Evolutionary conservation across 768 basidiomycete genomes (phyloP).

Genomic region (Agrocybe praecox): DNA sequence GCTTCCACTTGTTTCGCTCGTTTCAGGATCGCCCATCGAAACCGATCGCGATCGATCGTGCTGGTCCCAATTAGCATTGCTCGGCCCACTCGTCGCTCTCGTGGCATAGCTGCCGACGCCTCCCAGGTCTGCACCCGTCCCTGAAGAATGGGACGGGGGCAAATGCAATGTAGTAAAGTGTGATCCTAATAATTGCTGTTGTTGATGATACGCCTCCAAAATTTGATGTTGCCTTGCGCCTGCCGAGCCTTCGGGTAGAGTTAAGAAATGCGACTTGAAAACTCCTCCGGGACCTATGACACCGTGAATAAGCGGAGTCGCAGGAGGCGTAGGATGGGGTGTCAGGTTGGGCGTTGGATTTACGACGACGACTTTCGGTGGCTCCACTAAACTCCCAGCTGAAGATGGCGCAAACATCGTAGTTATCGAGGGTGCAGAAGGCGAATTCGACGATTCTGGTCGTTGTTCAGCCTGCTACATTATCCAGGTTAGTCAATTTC

Average conservation of each 20-base stretch:
- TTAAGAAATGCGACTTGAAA: slow-evolving; percentile 17
- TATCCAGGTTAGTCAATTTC: not conserved
- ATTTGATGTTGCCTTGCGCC: slow-evolving; percentile 6
- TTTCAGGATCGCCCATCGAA: not conserved
- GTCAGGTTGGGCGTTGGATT: slow-evolving; percentile 79
- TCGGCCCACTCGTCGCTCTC: not conserved
- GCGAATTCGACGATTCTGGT: not conserved
- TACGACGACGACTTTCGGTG: slow-evolving; percentile 65
- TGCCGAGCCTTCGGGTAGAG: slow-evolving; percentile 9
- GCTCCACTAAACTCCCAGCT: not conserved
- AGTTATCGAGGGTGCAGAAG: not conserved
- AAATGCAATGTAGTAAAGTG: not conserved
- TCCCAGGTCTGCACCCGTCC: not conserved
- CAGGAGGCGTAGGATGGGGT: slow-evolving; percentile 79
- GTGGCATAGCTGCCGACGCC: not conserved
- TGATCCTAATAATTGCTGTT: not conserved
- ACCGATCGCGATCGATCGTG: slow-evolving; percentile 9
- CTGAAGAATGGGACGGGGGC: not conserved
- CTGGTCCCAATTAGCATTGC: not conserved
- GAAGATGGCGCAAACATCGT: not conserved
- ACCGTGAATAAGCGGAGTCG: slow-evolving; percentile 53
- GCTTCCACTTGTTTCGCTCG: not conserved
- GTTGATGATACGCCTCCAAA: slow-evolving; percentile 1
- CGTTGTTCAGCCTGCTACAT: not conserved
- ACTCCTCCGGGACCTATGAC: slow-evolving; percentile 8